Evolutionary conservation across 176 grass and related monocot genomes (phyloP).

Genomic region (Paspalum notatum): DNA sequence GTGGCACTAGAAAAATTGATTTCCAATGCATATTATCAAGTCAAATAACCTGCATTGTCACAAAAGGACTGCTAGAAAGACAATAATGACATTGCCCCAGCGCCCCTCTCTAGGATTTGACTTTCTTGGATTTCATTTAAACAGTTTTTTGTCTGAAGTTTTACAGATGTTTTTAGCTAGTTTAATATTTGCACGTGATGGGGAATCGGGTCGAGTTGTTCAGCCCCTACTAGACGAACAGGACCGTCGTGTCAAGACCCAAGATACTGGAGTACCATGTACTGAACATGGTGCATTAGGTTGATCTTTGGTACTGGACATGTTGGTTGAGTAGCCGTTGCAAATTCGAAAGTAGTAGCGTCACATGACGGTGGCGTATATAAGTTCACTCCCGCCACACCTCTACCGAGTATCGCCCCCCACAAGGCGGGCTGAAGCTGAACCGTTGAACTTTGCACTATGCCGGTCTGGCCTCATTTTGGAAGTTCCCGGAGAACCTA

Average conservation of each 20-base stretch:
- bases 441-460: neutral
- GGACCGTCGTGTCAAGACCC: neutral
- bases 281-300: neutral
- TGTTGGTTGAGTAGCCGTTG: constrained; percentile 33
- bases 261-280: neutral
- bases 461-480: neutral
- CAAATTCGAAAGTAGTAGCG: constrained; percentile 17
- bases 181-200: no score
- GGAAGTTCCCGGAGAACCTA: neutral
- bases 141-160: no score
- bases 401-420: neutral
- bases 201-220: neutral
- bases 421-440: neutral
- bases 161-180: no score
- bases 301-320: neutral
- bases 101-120: no score
- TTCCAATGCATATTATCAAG: no score
- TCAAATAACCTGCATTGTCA: no score
- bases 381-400: neutral
- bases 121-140: no score
- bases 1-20: no score
- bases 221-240: neutral
- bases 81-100: no score
- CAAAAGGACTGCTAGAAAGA: no score
- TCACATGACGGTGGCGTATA: neutral